Percentiles rank a stretch among this genome's conserved stretches.
Evolutionary conservation across 441 rosid genomes (phyloP).

Genomic region (Metrosideros polymorpha): DNA sequence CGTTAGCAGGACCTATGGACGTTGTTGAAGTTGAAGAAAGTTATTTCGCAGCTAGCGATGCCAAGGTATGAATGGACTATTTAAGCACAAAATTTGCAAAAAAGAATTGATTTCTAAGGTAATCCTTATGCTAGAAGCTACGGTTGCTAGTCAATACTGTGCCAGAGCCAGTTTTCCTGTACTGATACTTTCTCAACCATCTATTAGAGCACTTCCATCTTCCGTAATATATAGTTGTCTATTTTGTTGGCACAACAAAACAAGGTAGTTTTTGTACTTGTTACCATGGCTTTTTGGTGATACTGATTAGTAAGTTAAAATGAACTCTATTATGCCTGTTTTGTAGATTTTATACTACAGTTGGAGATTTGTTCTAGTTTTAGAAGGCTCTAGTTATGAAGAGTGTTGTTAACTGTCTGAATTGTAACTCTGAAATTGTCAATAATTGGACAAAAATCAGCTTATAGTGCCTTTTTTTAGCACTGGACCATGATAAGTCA

Average conservation of each 20-base stretch:
- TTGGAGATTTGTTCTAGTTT: neutral
- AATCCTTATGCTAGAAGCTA: neutral
- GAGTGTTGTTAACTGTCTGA: neutral
- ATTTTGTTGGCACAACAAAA: neutral
- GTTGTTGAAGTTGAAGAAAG: slow-evolving; percentile 79
- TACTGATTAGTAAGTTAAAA: neutral
- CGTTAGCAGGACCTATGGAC: slow-evolving; percentile 61
- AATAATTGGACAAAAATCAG: neutral
- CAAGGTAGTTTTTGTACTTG: neutral
- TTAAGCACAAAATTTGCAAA: neutral
- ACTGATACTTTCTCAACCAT: neutral
- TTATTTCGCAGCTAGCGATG: slow-evolving; percentile 86
- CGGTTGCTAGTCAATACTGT: neutral
- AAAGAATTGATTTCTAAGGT: neutral
- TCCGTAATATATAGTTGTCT: neutral
- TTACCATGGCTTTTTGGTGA: neutral
- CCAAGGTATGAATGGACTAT: slow-evolving; percentile 53
- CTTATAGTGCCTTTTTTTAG: neutral
- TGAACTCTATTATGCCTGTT: neutral
- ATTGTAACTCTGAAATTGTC: neutral
- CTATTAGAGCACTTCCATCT: neutral
- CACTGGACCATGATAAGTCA: neutral
- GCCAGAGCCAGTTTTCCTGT: neutral
- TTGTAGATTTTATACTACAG: neutral
- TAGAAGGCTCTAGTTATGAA: neutral